Evolutionary conservation across 257 asterid genomes (phyloP).

Genomic region (Fraxinus quadrangulata): DNA sequence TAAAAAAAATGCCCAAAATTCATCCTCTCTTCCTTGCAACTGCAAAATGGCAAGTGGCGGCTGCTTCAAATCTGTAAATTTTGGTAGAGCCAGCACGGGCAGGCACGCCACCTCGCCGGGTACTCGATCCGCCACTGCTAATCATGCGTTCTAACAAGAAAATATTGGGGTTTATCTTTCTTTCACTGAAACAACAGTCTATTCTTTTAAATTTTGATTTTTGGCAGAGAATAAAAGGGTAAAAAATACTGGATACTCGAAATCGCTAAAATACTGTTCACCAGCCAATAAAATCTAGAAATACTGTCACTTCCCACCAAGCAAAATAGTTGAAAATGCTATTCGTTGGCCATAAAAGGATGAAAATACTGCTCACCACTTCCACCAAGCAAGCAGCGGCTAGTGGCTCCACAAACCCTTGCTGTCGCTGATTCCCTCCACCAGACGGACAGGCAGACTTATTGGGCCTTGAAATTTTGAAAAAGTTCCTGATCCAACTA

Average conservation of each 20-base stretch:
- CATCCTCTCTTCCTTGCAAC: too few species aligned
- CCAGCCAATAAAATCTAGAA: not conserved
- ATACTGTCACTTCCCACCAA: not conserved
- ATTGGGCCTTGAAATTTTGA: too few species aligned
- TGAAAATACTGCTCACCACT: not conserved
- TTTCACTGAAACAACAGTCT: not conserved
- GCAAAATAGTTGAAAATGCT: not conserved
- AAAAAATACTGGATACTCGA: not conserved
- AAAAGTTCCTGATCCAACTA: too few species aligned
- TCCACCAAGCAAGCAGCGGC: not conserved
- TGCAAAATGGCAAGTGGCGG: too few species aligned
- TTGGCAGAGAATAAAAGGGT: not conserved
- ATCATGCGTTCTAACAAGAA: constrained; percentile 1
- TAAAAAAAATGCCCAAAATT: too few species aligned
- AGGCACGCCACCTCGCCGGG: too few species aligned
- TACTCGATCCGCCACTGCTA: too few species aligned
- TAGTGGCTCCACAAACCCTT: not conserved
- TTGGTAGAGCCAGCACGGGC: too few species aligned
- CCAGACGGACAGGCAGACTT: not conserved
- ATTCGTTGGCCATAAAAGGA: too few species aligned
- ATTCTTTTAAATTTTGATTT: not conserved
- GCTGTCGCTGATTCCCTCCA: not conserved
- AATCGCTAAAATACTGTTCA: not conserved
- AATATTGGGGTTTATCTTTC: not conserved
- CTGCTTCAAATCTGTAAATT: too few species aligned